Base-by-base conservation (phyloP, 805 yeast genomes). In the Lipomyces yamadae region DNA sequence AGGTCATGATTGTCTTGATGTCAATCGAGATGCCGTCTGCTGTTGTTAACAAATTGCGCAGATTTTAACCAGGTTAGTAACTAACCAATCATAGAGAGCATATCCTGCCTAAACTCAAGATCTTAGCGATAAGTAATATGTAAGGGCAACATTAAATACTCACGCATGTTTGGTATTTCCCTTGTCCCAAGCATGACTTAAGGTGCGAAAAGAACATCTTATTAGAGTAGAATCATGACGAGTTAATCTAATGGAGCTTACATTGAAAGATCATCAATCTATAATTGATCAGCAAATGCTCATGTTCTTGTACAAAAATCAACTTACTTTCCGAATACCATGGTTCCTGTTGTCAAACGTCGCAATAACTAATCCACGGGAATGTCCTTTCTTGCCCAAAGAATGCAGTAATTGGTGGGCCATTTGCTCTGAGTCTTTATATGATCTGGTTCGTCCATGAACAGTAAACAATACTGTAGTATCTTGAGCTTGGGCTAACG, bases 261-360 rank as follows among this genome's bases (percentile, higher is more conserved):
- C 66, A 59, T 54, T 13, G 66, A 54, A 8, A 54, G 30, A 3
- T 63, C 66, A 55, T 63, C 66, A 45, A 63, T 29, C 58, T 61
- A 30, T 8, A 33, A 15, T 5, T 8, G 15, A n/a, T n/a, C 8
- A 18, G 24, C 24, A 0, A n/a, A n/a, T 11, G 4, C 15, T 13
- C 5, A 11, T n/a, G 6, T n/a, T 53, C n/a, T 0, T 4, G 18
- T 6, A 8, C 8, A 1, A 42, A 15, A 2, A 10, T 8, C 10
- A 29, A 37, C 60, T 34, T 29, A 83, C 74, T 8, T 71, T 61
- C 45, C 90, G 77, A 30, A 76, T 76, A 2, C 90, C 89, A 72
- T 86, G 90, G 74, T 86, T 86, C 42, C 87, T 79, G 66, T 77
- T 73, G 71, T 86, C 90, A 68, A 83, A 84, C 0, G 85, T 78